A percentile compares a stretch with the other conserved stretches of the same genome.
These are phyloP conservation scores for Parietichytrium sp. DNA, from an alignment of 108 stramenopile genomes.

Conservation along the genomic window DNA sequence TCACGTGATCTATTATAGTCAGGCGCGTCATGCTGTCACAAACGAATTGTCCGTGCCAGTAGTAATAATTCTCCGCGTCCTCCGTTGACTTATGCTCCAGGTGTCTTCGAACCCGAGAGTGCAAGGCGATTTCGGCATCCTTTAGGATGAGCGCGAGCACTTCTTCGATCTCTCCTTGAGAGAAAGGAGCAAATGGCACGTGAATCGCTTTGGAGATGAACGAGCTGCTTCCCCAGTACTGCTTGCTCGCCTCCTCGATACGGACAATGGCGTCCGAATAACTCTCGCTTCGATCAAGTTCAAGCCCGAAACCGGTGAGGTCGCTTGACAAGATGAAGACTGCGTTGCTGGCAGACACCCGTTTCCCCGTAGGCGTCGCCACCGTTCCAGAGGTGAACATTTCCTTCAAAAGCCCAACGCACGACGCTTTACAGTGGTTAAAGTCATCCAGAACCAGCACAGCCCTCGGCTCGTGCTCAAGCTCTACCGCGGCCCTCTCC, in stretches of 20 bases:
- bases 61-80: no score
- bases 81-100: no score
- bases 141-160: no score
- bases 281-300: not conserved
- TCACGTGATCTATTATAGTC: no score
- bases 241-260: not conserved
- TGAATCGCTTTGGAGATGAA: slow-evolving; percentile 12
- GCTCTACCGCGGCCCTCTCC: not conserved
- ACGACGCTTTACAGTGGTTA: not conserved
- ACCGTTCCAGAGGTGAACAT: not conserved
- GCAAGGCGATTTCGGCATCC: no score
- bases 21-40: no score
- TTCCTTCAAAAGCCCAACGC: not conserved
- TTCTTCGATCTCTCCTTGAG: no score
- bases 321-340: not conserved
- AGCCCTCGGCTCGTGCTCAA: not conserved
- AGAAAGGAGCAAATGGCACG: slow-evolving; percentile 8
- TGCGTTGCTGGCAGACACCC: not conserved
- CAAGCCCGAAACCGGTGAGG: not conserved
- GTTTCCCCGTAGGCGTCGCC: not conserved
- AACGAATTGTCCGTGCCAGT: no score
- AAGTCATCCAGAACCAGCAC: slow-evolving; percentile 22
- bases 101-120: no score
- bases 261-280: not conserved
- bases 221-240: not conserved